These are phyloP conservation scores for Xylariales sp. DNA, from an alignment of 2,329 filamentous ascomycete genomes.

Conservation along the genomic window DNA sequence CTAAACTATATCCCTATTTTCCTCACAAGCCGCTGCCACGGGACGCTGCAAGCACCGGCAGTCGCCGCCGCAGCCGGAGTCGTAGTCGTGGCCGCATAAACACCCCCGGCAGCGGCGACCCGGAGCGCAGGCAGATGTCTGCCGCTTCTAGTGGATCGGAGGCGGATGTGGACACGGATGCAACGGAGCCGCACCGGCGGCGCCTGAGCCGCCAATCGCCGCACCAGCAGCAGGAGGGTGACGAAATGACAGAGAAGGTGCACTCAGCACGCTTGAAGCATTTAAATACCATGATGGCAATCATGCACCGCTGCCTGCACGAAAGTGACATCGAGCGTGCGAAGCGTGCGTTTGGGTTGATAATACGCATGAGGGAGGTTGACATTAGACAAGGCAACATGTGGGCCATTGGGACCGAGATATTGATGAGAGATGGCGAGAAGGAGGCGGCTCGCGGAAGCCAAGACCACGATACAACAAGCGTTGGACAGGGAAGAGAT, in stretches of 20 bases:
- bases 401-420: constrained; percentile 83
- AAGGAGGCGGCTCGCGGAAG: constrained; percentile 9
- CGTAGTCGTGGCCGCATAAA: too few species aligned
- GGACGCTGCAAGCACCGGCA: neutral
- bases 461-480: neutral
- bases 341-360: constrained; percentile 68
- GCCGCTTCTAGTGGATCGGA: constrained; percentile 7
- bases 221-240: constrained; percentile 15
- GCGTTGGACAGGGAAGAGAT: neutral
- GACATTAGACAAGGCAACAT: constrained; percentile 66
- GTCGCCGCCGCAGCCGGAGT: constrained; percentile 9
- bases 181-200: constrained; percentile 8
- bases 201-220: too few species aligned
- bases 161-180: constrained; percentile 8
- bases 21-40: constrained; percentile 43
- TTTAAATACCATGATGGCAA: constrained; percentile 61
- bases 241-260: too few species aligned
- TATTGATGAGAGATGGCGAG: constrained; percentile 62
- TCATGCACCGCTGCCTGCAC: constrained; percentile 70
- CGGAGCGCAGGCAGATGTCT: too few species aligned
- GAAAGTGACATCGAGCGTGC: constrained; percentile 68
- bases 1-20: constrained; percentile 35
- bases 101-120: too few species aligned
- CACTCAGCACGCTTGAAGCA: constrained; percentile 45
- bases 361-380: constrained; percentile 57